These are phyloP conservation scores for Heterobasidion occidentale DNA, from an alignment of 1,284 basidiomycete genomes.

Conservation along the genomic window DNA sequence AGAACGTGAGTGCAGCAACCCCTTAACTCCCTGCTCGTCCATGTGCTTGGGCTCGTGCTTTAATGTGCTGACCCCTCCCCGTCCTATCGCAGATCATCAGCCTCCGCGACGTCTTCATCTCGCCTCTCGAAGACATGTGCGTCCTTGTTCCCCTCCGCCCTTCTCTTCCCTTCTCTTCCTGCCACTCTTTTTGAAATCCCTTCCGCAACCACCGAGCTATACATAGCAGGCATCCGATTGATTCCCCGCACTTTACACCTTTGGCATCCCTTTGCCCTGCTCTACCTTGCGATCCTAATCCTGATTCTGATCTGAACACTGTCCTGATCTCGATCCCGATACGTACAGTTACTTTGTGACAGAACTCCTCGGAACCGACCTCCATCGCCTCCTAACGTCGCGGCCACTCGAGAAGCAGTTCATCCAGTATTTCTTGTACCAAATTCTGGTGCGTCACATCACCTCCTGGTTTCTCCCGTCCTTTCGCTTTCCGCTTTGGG, in stretches of 20 bases:
- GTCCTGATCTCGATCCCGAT: too few relatives aligned
- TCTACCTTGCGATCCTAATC: too few relatives aligned
- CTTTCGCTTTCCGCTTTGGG: neutral
- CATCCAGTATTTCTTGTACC: constrained; percentile 99
- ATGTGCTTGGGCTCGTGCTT: neutral
- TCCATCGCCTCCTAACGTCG: constrained; percentile 94
- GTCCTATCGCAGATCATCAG: constrained; percentile 83
- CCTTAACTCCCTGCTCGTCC: neutral
- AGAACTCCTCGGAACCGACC: constrained; percentile 96
- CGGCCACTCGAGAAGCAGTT: constrained; percentile 99
- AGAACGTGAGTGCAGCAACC: constrained; percentile 62
- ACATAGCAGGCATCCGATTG: too few relatives aligned
- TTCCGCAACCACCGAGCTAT: too few relatives aligned
- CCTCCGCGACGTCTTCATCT: constrained; percentile 98
- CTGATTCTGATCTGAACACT: too few relatives aligned
- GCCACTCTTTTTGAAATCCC: neutral
- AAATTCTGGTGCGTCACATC: constrained; percentile 72
- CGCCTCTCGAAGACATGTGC: constrained; percentile 93
- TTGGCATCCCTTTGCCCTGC: too few relatives aligned
- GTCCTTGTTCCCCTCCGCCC: constrained; percentile 16
- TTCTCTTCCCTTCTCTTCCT: constrained; percentile 1
- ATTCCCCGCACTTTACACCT: neutral
- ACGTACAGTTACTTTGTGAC: constrained; percentile 89
- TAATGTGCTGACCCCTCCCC: neutral
- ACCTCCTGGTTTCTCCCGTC: neutral